A percentile compares a stretch with the other conserved stretches of the same genome.
Evolutionary conservation across 2,329 filamentous ascomycete genomes (phyloP).

Genomic region (Aspergillus latus): DNA sequence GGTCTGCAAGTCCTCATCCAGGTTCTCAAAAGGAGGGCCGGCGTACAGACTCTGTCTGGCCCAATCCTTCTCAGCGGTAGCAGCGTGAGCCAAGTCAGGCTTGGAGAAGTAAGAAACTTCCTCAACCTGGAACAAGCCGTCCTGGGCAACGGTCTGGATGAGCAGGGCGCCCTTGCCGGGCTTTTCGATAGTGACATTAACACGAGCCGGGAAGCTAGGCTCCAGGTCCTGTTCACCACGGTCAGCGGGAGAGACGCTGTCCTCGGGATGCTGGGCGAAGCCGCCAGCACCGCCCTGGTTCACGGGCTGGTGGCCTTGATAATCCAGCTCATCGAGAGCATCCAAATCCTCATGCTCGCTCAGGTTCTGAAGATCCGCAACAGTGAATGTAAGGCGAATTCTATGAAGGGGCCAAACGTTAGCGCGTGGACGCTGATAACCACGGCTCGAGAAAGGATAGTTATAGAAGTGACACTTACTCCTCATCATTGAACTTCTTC

Average conservation of each 20-base stretch:
- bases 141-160: slow-evolving; percentile 82
- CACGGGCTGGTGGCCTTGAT: slow-evolving; percentile 55
- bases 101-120: slow-evolving; percentile 87
- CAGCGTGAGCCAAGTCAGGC: slow-evolving; percentile 71
- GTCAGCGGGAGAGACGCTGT: slow-evolving; percentile 57
- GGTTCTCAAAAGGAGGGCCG: slow-evolving; percentile 87
- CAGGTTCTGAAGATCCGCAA: slow-evolving; percentile 74
- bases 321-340: slow-evolving; percentile 59
- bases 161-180: slow-evolving; percentile 78
- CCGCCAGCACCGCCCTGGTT: slow-evolving; percentile 52
- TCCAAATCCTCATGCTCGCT: slow-evolving; percentile 59
- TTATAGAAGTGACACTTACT: slow-evolving; percentile 54
- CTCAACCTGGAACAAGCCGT: slow-evolving; percentile 82
- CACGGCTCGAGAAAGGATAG: neutral
- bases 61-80: slow-evolving; percentile 74
- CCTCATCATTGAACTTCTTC: slow-evolving; percentile 82
- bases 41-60: slow-evolving; percentile 76
- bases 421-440: neutral
- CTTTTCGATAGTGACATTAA: slow-evolving; percentile 89
- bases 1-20: slow-evolving; percentile 93
- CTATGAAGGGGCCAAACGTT: slow-evolving; percentile 38
- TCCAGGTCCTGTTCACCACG: slow-evolving; percentile 52
- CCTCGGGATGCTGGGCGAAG: slow-evolving; percentile 53
- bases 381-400: slow-evolving; percentile 79
- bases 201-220: slow-evolving; percentile 71